Evolutionary conservation across 1,284 basidiomycete species (phyloP), one percentile per base, ranked within the genome.

Genomic region (Melampsora americana): DNA sequence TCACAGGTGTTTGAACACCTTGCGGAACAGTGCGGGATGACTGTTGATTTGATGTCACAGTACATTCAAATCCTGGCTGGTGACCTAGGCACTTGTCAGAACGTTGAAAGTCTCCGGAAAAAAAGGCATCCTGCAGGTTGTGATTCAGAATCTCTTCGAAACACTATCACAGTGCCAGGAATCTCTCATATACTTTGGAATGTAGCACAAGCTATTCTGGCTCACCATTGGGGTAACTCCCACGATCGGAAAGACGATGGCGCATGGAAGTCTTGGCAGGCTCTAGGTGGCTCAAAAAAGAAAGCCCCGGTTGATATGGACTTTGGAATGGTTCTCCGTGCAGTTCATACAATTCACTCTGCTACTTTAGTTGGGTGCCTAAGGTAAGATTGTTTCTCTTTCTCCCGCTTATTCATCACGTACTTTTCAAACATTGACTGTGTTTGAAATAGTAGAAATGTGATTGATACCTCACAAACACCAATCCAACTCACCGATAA

Each of bases 171-270:
- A 2, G 42, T 70, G 20, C 68, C 42, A 39, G 68, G 68, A 16
- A 53, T 35, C 35, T 23, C 35, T 44, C 68, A 70, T 26, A 70
- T 35, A 30, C 18, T 61, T 39, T 61, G 68, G 68, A 70, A 70
- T 42, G 30, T 70, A 39, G 3, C 68, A 5, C 68, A 70, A 23
- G 7, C 32, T 14, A 61, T 70, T 1, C 44, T 61, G 32, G 6
- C 60, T 14, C 35, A 61, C 28, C 56, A 61, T 42, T 70, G 53
- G 53, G 68, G 68, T 14, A 56, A 70, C 46, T n/a, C 28, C 5
- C 23, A 50, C 26, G 59, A 69, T 23, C 32, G 23, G 46, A 42
- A 70, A 14, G 39, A 70, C 39, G 42, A 18, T 44, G 35, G 68
- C 7, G 56, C 56, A 18, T 70, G 68, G 68, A 26, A 39, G 28